These are phyloP conservation scores for Phialophora macrospora DNA, from an alignment of 2,329 filamentous ascomycete genomes.

Conservation along the genomic window DNA sequence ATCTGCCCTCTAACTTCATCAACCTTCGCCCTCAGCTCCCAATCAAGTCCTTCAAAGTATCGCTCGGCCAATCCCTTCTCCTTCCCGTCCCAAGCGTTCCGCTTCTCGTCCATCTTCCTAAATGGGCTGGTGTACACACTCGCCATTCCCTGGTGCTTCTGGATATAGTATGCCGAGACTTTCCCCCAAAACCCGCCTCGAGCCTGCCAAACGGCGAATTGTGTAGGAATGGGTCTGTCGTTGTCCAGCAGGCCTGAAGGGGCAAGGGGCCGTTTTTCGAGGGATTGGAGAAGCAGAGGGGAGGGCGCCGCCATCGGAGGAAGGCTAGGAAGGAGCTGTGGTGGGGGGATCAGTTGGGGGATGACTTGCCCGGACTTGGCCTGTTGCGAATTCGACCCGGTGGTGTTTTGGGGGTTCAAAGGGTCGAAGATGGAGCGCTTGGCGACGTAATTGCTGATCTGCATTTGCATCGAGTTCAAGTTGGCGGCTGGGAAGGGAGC, in stretches of 20 bases:
- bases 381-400: constrained; percentile 13
- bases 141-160: constrained; percentile 33
- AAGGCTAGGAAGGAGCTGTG: constrained; percentile 4
- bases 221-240: constrained; percentile 33
- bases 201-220: constrained; percentile 34
- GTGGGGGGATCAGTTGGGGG: background rate
- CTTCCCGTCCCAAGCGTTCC: constrained; percentile 5
- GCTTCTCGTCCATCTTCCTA: constrained; percentile 2
- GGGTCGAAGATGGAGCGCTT: constrained; percentile 35
- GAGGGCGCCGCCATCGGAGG: constrained; percentile 36
- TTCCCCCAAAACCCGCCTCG: constrained; percentile 39
- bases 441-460: constrained; percentile 27
- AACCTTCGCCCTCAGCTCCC: background rate
- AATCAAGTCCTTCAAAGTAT: background rate
- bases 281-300: constrained; percentile 24
- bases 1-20: constrained; percentile 5
- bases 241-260: constrained; percentile 35
- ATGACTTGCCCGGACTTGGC: background rate
- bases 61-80: constrained; percentile 1
- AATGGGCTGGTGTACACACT: constrained; percentile 38
- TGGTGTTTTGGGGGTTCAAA: constrained; percentile 17
- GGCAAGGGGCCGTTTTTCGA: constrained; percentile 34
- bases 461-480: constrained; percentile 18
- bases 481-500: constrained; percentile 32
- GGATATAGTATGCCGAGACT: constrained; percentile 36